These are phyloP conservation scores for Neonectria hederae DNA, from an alignment of 2,329 filamentous ascomycete genomes.

Conservation along the genomic window DNA sequence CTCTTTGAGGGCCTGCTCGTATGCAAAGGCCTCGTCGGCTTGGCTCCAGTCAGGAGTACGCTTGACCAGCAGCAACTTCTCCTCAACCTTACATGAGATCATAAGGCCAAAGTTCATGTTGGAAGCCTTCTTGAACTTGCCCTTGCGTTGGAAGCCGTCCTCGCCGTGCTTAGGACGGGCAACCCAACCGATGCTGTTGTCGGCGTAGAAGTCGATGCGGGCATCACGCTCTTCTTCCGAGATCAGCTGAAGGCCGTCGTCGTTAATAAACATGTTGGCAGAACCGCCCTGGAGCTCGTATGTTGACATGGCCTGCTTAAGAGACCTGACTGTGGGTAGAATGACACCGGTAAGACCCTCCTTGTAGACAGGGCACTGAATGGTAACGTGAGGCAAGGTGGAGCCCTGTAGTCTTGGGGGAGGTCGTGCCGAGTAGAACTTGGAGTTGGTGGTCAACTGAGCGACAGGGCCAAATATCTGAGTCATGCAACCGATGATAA, in stretches of 20 bases:
- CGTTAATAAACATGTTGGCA: slow-evolving; percentile 80
- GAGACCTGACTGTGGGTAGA: slow-evolving; percentile 77
- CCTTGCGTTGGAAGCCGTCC: slow-evolving; percentile 68
- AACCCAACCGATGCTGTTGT: slow-evolving; percentile 76
- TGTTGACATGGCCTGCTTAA: slow-evolving; percentile 80
- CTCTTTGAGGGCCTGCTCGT: slow-evolving; percentile 71
- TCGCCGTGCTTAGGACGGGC: slow-evolving; percentile 72
- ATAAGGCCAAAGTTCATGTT: slow-evolving; percentile 79
- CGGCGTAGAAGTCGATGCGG: slow-evolving; percentile 74
- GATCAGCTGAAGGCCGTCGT: slow-evolving; percentile 77
- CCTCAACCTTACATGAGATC: slow-evolving; percentile 75
- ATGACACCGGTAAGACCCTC: slow-evolving; percentile 82
- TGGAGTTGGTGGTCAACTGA: slow-evolving; percentile 79
- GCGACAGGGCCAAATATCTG: slow-evolving; percentile 80
- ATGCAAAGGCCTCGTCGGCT: slow-evolving; percentile 72
- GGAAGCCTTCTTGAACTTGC: slow-evolving; percentile 76
- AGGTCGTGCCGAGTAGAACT: slow-evolving; percentile 81
- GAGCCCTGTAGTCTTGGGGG: slow-evolving; percentile 67
- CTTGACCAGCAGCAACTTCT: slow-evolving; percentile 67
- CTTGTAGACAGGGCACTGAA: slow-evolving; percentile 90
- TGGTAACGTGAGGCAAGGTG: slow-evolving; percentile 76
- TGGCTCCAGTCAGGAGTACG: slow-evolving; percentile 73
- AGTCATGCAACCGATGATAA: slow-evolving; percentile 78
- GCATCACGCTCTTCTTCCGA: slow-evolving; percentile 68
- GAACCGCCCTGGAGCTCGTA: slow-evolving; percentile 83